Evolutionary conservation across 345 rosid genomes (phyloP), one percentile per base, ranked within the genome.

Genomic region (Laguncularia racemosa): DNA sequence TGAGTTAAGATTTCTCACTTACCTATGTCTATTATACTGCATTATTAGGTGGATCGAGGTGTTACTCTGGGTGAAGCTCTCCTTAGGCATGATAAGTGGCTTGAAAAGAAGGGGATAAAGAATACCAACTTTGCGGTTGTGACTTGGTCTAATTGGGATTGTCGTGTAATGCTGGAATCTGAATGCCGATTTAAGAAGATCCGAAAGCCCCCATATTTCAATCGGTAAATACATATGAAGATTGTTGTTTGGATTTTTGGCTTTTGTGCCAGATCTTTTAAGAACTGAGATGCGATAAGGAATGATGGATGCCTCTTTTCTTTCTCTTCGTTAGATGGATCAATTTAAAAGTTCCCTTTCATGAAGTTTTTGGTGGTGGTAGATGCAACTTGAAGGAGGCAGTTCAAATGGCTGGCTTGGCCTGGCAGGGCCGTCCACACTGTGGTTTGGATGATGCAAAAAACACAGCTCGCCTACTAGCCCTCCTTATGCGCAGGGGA

Each of bases 91-190:
- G 78, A 76, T 59, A 70, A 73, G 62, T 76, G 81, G 81, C 81
- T 76, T 49, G 81, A 70, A 68, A 67, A 70, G 60, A 76, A 70
- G 58, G 81, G 81, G 57, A 73, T 76, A 46, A 76, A 76, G 57
- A 67, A 50, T 53, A 52, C 71, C 13, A 76, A 67, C 57, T 76
- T 76, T 40, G 81, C 72, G 28, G 68, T 73, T 44, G 81, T 76
- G 18, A 73, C 81, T 44, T 76, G 81, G 81, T 70, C 81, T 3
- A 73, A 73, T 52, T 76, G 81, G 78, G 81, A 76, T 64, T 76
- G 81, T 55, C 72, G 67, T 19, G 78, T 76, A 61, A 73, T 76
- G 81, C 49, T 76, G 78, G 81, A 76, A 61, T 73, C 81, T 2
- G 81, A 73, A 62, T 73, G 81, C 59, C 75, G 77, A 38, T 70